Evolutionary conservation across 2,329 filamentous ascomycete genomes (phyloP), one percentile per base, ranked within the genome.

Genomic region (Ophiostoma sp.): DNA sequence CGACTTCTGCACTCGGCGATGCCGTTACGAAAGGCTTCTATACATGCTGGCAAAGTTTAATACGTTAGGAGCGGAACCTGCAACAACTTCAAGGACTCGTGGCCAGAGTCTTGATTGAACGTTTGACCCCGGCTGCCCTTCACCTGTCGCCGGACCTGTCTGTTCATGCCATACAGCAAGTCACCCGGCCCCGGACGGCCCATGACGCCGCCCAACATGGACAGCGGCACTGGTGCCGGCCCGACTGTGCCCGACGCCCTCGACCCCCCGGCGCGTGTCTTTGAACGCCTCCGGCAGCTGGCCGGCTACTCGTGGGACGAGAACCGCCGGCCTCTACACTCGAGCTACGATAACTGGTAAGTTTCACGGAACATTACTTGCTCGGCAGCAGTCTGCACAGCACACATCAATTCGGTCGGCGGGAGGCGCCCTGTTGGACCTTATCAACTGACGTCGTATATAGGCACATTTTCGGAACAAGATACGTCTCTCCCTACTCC

Each of bases 341-440:
- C 86, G 68, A 92, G 89, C 75, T 97, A 97, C 80, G 93, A 96
- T 78, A 93, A 94, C 81, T 98, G 94, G 93, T 88, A 81, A 76
- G 80, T 70, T 8, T 36, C 3, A 20, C n/a, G n/a, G 17, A 23
- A 23, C 11, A n/a, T 35, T n/a, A 54, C 20, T 39, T n/a, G n/a
- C 13, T 2, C 31, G n/a, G 52, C 33, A 36, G 11, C 23, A 57
- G 20, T 11, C 52, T 27, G 52, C 52, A 57, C n/a, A 27, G 52
- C n/a, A 57, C 5, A 57, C n/a, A 7, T 1, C 10, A 23, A 27
- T 20, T 13, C 52, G n/a, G 52, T n/a, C 11, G n/a, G 44, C 20
- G 44, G 17, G 20, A 17, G 15, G 44, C 44, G 44, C 44, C 44
- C 17, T 27, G 52, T 10, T 8, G 3, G 13, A 62, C 2, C 17